phyloP scores from a whole-genome alignment of 805 yeast genomes.

The Candida michaelii region DNA sequence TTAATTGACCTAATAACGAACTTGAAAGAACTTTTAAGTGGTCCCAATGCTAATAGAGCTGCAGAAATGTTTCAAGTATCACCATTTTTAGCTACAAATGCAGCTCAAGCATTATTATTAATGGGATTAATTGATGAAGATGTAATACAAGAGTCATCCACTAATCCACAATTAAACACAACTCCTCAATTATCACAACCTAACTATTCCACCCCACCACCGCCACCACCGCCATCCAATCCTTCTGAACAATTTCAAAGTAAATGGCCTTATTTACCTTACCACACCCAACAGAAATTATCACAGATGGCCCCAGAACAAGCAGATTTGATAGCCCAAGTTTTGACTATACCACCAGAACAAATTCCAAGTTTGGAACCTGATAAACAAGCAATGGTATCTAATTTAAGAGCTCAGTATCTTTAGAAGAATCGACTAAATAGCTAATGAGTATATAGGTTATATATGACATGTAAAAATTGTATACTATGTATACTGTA shows the following conservation, averaged over 20 bases:
- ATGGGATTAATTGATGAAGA: slow-evolving; percentile 76
- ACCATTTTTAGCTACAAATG: slow-evolving; percentile 60
- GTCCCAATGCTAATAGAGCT: slow-evolving; percentile 51
- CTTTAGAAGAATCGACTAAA: slow-evolving; percentile 19
- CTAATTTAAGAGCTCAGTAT: slow-evolving; percentile 55
- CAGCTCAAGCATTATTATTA: slow-evolving; percentile 70
- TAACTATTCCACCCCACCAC: slow-evolving; percentile 13
- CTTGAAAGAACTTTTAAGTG: slow-evolving; percentile 54
- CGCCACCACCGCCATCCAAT: slow-evolving; percentile 12
- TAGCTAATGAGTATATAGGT: slow-evolving; percentile 1
- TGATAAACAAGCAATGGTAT: slow-evolving; percentile 56
- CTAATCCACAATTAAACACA: slow-evolving; percentile 15
- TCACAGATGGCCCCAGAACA: slow-evolving; percentile 54
- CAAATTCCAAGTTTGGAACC: slow-evolving; percentile 51
- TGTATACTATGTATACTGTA: background rate
- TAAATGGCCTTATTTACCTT: slow-evolving; percentile 51
- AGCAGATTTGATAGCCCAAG: slow-evolving; percentile 56
- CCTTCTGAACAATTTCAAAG: slow-evolving; percentile 1
- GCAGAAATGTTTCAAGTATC: slow-evolving; percentile 52
- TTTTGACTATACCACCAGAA: slow-evolving; percentile 48
- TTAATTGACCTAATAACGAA: slow-evolving; percentile 68
- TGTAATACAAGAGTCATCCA: slow-evolving; percentile 61
- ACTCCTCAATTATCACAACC: slow-evolving; percentile 19
- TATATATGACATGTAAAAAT: background rate
- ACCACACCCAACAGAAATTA: slow-evolving; percentile 50